A percentile compares a stretch with the other conserved stretches of the same genome.
Evolutionary conservation across 352 stramenopile species (phyloP).

Genomic region (Globisporangium acanthophoron): DNA sequence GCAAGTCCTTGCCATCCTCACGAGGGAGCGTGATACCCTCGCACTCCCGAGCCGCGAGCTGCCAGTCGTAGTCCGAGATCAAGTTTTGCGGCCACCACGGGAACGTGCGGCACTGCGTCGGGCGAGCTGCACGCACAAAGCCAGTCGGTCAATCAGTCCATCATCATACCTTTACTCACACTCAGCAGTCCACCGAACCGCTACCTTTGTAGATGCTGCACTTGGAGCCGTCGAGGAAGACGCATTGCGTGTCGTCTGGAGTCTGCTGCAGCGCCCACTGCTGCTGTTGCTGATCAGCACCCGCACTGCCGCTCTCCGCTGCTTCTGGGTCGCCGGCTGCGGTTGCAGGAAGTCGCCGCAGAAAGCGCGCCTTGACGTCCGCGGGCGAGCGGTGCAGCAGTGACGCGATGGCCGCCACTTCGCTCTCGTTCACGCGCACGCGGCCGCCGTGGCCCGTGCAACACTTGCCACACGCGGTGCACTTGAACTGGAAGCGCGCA

Average conservation of each 20-base stretch:
- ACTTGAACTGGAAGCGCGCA: conserved; percentile 54
- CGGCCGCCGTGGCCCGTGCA: conserved; percentile 63
- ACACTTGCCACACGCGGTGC: conserved; percentile 73
- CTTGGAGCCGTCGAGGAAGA: conserved; percentile 60
- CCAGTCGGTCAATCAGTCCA: neutral
- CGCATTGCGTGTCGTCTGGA: conserved; percentile 45
- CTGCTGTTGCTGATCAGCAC: conserved; percentile 9
- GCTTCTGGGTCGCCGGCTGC: neutral
- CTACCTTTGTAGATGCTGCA: conserved; percentile 64
- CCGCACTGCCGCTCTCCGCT: neutral
- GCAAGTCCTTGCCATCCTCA: neutral
- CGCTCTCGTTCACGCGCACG: conserved; percentile 59
- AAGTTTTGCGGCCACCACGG: conserved; percentile 79
- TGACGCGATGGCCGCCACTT: conserved; percentile 40
- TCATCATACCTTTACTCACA: too few relatives aligned
- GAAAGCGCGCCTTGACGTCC: conserved; percentile 31
- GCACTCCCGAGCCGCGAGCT: conserved; percentile 46
- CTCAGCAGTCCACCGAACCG: neutral
- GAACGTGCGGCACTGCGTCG: conserved; percentile 77
- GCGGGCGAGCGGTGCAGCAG: conserved; percentile 23
- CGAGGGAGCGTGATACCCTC: conserved; percentile 44
- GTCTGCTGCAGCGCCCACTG: conserved; percentile 46
- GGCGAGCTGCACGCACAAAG: conserved; percentile 27
- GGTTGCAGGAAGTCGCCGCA: conserved; percentile 10
- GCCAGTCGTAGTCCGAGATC: conserved; percentile 78